Evolutionary conservation across 2,329 filamentous ascomycete genomes (phyloP).

Genomic region (Arthrobotrys iridis): DNA sequence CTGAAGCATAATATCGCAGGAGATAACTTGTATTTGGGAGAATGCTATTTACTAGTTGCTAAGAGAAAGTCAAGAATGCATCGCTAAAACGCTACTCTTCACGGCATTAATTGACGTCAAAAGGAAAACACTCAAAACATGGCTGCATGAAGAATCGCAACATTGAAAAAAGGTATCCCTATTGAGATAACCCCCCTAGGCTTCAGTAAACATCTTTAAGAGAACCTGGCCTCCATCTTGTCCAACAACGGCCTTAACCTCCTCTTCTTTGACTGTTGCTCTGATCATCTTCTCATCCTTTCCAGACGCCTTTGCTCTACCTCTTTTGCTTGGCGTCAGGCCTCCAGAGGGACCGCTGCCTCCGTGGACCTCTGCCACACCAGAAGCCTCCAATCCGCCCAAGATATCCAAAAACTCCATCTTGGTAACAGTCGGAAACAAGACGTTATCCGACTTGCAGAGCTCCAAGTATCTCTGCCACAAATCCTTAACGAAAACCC

Average conservation of each 20-base stretch:
- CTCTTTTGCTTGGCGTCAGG: slow-evolving; percentile 42
- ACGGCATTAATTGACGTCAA: not conserved
- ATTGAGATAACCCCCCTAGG: not conserved
- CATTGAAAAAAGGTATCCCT: not conserved
- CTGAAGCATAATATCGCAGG: not conserved
- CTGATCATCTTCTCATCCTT: slow-evolving; percentile 51
- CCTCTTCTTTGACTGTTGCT: slow-evolving; percentile 47
- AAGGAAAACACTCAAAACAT: not conserved
- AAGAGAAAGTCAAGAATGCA: not conserved
- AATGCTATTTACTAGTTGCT: not conserved
- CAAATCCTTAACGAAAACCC: slow-evolving; percentile 83
- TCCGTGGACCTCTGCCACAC: slow-evolving; percentile 71
- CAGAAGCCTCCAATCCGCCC: slow-evolving; percentile 86
- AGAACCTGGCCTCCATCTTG: slow-evolving; percentile 44
- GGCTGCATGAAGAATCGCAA: not conserved
- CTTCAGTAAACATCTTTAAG: slow-evolving; percentile 50
- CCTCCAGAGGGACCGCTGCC: slow-evolving; percentile 13
- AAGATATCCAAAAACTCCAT: slow-evolving; percentile 96
- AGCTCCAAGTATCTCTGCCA: slow-evolving; percentile 84
- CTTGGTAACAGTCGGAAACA: slow-evolving; percentile 81
- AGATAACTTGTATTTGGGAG: not conserved
- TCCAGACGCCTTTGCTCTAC: slow-evolving; percentile 10
- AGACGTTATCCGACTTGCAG: slow-evolving; percentile 85
- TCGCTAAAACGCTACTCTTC: slow-evolving; percentile 2
- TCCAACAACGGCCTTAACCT: slow-evolving; percentile 41